Conservation (phyloP, 768 basidiomycete species). For the Rhodotorula kratochvilovae region DNA sequence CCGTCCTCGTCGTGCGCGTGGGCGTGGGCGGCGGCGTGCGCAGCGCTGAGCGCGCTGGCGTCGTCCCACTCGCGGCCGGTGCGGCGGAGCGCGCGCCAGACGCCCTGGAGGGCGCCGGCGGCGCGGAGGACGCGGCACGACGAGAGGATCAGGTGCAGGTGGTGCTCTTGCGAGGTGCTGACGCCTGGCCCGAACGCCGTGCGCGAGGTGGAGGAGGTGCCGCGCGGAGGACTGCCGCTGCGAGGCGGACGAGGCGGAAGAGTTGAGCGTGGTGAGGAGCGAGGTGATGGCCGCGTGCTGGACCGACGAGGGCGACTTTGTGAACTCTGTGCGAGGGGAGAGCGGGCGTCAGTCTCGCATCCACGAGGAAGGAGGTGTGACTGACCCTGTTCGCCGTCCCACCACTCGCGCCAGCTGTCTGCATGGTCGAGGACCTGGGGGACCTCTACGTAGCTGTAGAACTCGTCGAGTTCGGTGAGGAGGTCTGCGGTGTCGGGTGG, state of each 20-base stretch:
- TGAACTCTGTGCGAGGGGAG: constrained; percentile 66
- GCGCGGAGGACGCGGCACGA: constrained; percentile 80
- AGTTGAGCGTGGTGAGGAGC: constrained; percentile 80
- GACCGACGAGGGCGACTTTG: constrained; percentile 58
- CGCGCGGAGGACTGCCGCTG: constrained; percentile 81
- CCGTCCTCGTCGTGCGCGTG: neutral
- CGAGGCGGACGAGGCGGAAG: constrained; percentile 58
- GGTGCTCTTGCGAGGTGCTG: constrained; percentile 87
- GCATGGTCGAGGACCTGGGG: constrained; percentile 60
- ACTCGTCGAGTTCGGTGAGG: constrained; percentile 93
- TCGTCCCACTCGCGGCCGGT: constrained; percentile 55
- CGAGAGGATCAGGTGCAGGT: constrained; percentile 91
- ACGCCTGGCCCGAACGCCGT: constrained; percentile 55
- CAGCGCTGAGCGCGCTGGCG: neutral
- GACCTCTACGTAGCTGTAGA: constrained; percentile 96
- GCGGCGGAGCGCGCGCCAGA: constrained; percentile 84
- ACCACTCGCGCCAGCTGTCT: constrained; percentile 31
- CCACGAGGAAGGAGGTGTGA: constrained; percentile 3
- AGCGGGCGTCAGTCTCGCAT: neutral
- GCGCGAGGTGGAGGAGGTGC: constrained; percentile 79
- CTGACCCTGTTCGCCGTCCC: constrained; percentile 29
- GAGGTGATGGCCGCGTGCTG: constrained; percentile 71
- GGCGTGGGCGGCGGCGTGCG: neutral
- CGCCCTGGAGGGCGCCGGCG: constrained; percentile 73
- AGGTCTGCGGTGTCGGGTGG: constrained; percentile 79